Conservation (phyloP, 305 asterid genomes). For the Rubia tinctorum region DNA sequence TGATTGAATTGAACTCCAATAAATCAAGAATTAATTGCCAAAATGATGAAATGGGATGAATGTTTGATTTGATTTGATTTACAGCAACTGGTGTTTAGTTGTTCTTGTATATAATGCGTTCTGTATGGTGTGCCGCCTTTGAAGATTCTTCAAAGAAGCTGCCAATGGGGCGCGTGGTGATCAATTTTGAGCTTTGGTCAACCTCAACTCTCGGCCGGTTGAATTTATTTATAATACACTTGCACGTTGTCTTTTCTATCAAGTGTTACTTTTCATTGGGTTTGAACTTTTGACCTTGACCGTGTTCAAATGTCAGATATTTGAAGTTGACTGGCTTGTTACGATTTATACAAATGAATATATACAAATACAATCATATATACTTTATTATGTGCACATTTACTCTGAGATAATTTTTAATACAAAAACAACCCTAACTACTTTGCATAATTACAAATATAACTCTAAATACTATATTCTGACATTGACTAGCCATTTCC, state of each 20-base stretch:
- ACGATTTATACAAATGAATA: not conserved
- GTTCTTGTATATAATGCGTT: not conserved
- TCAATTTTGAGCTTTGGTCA: not conserved
- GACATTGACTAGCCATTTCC: too few species aligned
- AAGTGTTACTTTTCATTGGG: not conserved
- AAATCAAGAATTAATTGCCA: not conserved
- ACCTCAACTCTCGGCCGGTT: not conserved
- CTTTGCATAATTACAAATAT: too few species aligned
- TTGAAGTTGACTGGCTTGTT: not conserved
- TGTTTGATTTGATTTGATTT: conserved; percentile 3
- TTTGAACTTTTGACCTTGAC: not conserved
- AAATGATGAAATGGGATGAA: not conserved
- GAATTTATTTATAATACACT: not conserved
- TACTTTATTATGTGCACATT: too few species aligned
- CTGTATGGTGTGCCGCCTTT: not conserved
- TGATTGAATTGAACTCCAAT: not conserved
- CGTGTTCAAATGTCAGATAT: not conserved
- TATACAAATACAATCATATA: too few species aligned
- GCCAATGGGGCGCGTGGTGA: not conserved
- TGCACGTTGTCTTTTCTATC: not conserved
- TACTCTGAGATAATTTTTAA: too few species aligned
- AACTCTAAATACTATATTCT: too few species aligned
- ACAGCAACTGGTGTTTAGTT: not conserved
- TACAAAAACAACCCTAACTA: too few species aligned
- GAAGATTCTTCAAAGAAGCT: not conserved